Evolutionary conservation across 2,329 filamentous ascomycete species (phyloP), one percentile per base, ranked within the genome.

Genomic region (Pestalotiopsis sp.): DNA sequence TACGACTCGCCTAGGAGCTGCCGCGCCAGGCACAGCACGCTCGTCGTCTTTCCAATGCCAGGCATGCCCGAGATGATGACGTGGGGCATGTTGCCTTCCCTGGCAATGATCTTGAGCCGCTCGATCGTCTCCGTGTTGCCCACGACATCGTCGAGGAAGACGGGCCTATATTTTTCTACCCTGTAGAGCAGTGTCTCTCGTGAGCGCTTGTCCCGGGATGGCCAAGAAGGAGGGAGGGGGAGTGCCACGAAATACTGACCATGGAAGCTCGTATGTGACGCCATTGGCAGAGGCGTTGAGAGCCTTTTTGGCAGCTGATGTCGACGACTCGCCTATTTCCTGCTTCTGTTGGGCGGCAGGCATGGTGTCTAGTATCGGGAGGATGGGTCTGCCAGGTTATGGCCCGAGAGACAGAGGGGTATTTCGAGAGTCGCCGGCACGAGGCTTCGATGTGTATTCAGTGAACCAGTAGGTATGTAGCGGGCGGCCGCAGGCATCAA

Each of bases 21-120:
- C 69, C 95, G 89, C 20, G 96, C 96, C 61, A 99, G 89, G 79
- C 96, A 98, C 70, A 98, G 85, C 68, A 99, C 91, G 68, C 94
- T 97, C 0, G 96, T 98, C 4, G 96, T 99, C 85, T 99, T 99
- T 81, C 96, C 96, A 77, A 98, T 99, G 78, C 96, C 96, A 23
- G 96, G 96, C 94, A 97, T 98, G 70, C 96, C 96, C n/a, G 94
- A 97, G 77, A 99, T 98, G 82, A 99, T 98, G 77, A 99, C 90
- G 82, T 99, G 96, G 2, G 96, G 96, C 95, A 99, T 98, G 83
- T 99, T 99, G 75, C 96, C 96, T 83, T 98, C 96, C 81, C 95
- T 96, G 61, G 96, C 95, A 75, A 99, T 98, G 77, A 99, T 98
- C 80, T 98, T 98, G 75, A 99, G 85, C 67, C 96, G 92, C 81